Percentiles rank a stretch among this genome's conserved stretches.
phyloP scores from a whole-genome alignment of 108 stramenopile genomes.

The Pseudonitzschia multiseries region DNA sequence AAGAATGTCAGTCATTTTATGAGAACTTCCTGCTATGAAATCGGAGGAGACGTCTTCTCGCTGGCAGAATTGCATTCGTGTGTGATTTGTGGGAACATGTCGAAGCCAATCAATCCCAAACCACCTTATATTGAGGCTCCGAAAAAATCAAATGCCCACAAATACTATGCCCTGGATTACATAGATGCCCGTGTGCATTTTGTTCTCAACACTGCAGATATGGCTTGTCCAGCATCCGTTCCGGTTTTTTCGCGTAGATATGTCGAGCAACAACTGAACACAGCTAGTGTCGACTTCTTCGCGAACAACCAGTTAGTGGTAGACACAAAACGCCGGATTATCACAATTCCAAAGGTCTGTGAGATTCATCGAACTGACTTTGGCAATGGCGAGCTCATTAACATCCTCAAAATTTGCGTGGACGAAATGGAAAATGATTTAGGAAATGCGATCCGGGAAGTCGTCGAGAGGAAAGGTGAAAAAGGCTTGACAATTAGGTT shows the following conservation, averaged over 20 bases:
- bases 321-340: conserved; percentile 49
- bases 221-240: conserved; percentile 54
- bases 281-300: conserved; percentile 56
- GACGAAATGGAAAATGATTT: conserved; percentile 51
- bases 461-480: conserved; percentile 12
- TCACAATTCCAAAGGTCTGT: conserved; percentile 80
- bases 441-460: conserved; percentile 16
- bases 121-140: conserved; percentile 71
- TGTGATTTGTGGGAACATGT: conserved; percentile 81
- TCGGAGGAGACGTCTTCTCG: conserved; percentile 93
- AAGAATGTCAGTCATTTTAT: conserved; percentile 67
- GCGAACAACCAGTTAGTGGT: conserved; percentile 56
- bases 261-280: conserved; percentile 75
- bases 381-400: conserved; percentile 49
- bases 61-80: conserved; percentile 90
- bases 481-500: conserved; percentile 27
- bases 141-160: conserved; percentile 69
- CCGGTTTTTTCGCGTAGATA: conserved; percentile 50
- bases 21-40: conserved; percentile 90
- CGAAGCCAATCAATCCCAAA: conserved; percentile 57
- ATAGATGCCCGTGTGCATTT: conserved; percentile 77
- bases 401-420: conserved; percentile 54
- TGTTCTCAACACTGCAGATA: conserved; percentile 67
- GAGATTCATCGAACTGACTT: conserved; percentile 85
- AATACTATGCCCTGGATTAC: conserved; percentile 66